These are phyloP conservation scores for Plenodomus lindquistii DNA, from an alignment of 2,329 filamentous ascomycete genomes.

Conservation along the genomic window DNA sequence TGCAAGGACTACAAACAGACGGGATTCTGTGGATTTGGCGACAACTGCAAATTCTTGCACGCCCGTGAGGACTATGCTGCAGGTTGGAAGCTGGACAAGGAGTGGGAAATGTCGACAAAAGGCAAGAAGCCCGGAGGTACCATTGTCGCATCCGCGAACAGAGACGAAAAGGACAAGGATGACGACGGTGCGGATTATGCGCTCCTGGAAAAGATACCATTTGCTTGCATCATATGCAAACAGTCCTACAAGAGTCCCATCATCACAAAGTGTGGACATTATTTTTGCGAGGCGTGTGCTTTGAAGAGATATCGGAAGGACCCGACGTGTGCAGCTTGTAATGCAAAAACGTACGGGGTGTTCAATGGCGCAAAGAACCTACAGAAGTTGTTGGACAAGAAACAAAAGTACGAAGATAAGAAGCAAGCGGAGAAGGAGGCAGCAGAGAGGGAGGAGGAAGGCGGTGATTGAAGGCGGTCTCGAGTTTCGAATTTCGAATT, in stretches of 20 bases:
- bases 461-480: constrained; percentile 14
- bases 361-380: constrained; percentile 88
- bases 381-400: constrained; percentile 77
- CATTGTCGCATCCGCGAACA: constrained; percentile 62
- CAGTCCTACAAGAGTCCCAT: constrained; percentile 78
- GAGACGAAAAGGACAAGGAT: constrained; percentile 46
- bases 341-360: constrained; percentile 81
- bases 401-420: constrained; percentile 64
- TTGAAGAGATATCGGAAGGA: constrained; percentile 84
- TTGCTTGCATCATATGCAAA: constrained; percentile 86
- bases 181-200: constrained; percentile 67
- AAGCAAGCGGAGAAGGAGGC: constrained; percentile 60
- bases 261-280: constrained; percentile 89
- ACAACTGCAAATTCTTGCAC: constrained; percentile 82
- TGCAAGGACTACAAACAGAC: constrained; percentile 93
- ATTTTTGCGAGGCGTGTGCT: constrained; percentile 92
- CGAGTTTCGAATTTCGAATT: not conserved
- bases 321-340: constrained; percentile 84
- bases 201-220: constrained; percentile 81
- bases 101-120: constrained; percentile 87
- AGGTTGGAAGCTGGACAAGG: constrained; percentile 92
- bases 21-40: constrained; percentile 68
- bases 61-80: constrained; percentile 79
- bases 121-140: constrained; percentile 56
- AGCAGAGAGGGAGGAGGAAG: constrained; percentile 34